A percentile compares a stretch with the other conserved stretches of the same genome.
Conservation (phyloP, 805 yeast genomes). For the Kuraishia hungarica region DNA sequence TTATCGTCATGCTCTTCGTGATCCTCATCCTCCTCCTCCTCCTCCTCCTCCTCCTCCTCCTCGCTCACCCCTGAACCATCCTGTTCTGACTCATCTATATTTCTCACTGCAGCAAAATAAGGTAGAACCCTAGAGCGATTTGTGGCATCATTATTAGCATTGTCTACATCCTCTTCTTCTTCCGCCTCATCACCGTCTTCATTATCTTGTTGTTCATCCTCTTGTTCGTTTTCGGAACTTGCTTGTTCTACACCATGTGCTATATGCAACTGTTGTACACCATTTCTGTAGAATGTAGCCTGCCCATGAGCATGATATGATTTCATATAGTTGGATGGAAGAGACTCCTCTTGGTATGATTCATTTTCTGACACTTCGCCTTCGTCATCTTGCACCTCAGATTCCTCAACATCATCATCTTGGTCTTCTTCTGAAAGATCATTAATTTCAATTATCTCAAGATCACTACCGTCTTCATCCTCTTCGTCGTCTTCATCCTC, state of each 20-base stretch:
- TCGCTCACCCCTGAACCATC: neutral
- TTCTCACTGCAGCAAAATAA: neutral
- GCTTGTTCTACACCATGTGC: neutral
- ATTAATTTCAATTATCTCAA: conserved; percentile 1
- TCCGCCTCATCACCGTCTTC: conserved; percentile 5
- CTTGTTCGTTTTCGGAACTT: neutral
- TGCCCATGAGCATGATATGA: neutral
- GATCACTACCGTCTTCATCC: conserved; percentile 6
- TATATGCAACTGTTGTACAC: neutral
- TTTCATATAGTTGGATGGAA: neutral
- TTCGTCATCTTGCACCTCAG: conserved; percentile 8
- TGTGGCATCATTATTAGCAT: conserved; percentile 8
- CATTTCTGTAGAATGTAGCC: neutral
- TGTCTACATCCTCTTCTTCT: conserved; percentile 13
- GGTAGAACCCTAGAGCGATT: neutral
- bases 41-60: neutral
- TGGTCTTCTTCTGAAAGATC: neutral
- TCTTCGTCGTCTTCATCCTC: conserved; percentile 3
- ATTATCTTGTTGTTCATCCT: neutral
- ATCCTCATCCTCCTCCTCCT: too few species aligned
- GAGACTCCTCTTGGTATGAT: neutral
- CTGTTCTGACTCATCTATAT: neutral
- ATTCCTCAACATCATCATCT: conserved; percentile 4
- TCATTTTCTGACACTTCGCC: neutral
- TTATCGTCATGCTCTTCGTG: too few species aligned